phyloP scores from a whole-genome alignment of 2,329 filamentous ascomycete genomes.

The Fusarium chaquense region DNA sequence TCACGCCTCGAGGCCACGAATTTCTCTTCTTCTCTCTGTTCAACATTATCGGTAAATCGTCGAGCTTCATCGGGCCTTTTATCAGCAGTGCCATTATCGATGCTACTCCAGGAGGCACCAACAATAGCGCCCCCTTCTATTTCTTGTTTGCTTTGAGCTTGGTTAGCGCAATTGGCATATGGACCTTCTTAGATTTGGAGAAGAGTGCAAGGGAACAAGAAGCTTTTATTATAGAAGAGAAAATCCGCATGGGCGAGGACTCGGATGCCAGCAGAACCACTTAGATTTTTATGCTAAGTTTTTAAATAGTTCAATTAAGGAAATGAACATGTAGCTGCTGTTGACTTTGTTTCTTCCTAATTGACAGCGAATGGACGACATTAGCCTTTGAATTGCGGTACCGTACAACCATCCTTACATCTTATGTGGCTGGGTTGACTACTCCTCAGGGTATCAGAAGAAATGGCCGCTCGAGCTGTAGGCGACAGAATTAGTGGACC shows the following conservation, averaged over 20 bases:
- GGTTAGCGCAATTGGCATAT: conserved; percentile 65
- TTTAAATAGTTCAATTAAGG: neutral
- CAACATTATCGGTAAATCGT: conserved; percentile 76
- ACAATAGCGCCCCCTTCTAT: conserved; percentile 74
- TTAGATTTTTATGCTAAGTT: neutral
- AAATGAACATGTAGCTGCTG: no score
- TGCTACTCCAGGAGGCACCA: conserved; percentile 63
- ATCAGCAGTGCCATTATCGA: conserved; percentile 79
- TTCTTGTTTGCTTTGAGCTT: conserved; percentile 71
- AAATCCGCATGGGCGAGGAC: conserved; percentile 33
- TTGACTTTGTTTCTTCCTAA: no score
- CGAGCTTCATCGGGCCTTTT: conserved; percentile 74
- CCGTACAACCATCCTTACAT: no score
- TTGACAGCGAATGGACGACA: no score
- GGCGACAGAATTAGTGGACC: no score
- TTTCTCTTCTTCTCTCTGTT: conserved; percentile 78
- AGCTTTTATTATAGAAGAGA: conserved; percentile 60
- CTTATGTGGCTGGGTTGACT: no score
- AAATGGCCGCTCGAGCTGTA: no score
- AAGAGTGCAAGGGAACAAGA: conserved; percentile 71
- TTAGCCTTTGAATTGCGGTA: no score
- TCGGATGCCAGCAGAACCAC: conserved; percentile 3
- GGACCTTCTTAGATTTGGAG: conserved; percentile 69
- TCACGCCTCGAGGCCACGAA: conserved; percentile 75
- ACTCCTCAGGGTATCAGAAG: no score